These are phyloP conservation scores for Claviceps arundinis DNA, from an alignment of 2,329 filamentous ascomycete genomes.

Conservation along the genomic window DNA sequence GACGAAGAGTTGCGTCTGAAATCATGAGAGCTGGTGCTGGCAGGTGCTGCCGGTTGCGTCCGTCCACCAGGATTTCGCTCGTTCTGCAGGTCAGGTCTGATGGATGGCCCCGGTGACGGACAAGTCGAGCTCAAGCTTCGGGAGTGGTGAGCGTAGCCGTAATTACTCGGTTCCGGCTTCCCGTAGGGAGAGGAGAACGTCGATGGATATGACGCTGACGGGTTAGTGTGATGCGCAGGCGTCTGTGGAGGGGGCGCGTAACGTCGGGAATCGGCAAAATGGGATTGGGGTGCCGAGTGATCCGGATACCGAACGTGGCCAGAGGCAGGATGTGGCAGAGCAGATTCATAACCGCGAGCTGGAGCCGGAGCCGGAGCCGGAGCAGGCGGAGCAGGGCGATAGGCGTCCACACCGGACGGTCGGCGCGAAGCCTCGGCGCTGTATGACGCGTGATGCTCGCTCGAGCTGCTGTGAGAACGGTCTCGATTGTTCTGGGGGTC, in stretches of 20 bases:
- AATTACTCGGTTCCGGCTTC: conserved; percentile 26
- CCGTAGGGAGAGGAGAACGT: conserved; percentile 29
- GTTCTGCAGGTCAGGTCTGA: conserved; percentile 21
- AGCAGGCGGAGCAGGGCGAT: conserved; percentile 19
- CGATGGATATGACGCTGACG: conserved; percentile 17
- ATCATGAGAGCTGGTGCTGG: conserved; percentile 15
- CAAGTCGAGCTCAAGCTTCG: conserved; percentile 17
- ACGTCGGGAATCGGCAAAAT: conserved; percentile 18
- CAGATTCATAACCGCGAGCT: conserved; percentile 18
- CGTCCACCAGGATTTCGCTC: conserved; percentile 24
- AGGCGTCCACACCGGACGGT: conserved; percentile 34
- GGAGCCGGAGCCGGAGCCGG: conserved; percentile 9
- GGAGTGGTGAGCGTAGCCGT: conserved; percentile 15
- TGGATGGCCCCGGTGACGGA: conserved; percentile 16
- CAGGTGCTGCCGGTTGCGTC: conserved; percentile 25
- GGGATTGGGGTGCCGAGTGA: conserved; percentile 16
- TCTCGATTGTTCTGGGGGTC: conserved; percentile 28
- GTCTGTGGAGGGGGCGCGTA: conserved; percentile 23
- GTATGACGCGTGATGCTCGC: conserved; percentile 32
- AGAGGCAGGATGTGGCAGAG: conserved; percentile 9
- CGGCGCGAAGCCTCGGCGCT: conserved; percentile 27
- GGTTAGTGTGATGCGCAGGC: conserved; percentile 15
- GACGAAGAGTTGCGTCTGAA: conserved; percentile 20
- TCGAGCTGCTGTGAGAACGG: conserved; percentile 48
- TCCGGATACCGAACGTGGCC: conserved; percentile 24